Base-by-base conservation (phyloP, 1,139 yeast species). In the Suhomyces chickasaworum region DNA sequence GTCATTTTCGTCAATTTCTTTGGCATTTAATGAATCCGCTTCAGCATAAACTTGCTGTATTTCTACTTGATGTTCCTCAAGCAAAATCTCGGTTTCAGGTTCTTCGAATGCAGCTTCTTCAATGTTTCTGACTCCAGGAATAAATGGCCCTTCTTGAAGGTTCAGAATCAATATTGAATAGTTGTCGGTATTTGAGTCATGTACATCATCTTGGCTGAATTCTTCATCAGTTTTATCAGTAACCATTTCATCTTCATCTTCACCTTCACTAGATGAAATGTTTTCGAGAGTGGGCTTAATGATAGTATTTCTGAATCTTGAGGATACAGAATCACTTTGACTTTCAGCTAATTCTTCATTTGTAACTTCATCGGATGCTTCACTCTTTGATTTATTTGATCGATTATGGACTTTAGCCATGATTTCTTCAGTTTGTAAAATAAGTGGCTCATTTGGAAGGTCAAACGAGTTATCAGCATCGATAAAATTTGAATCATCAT, bases 401-500 rank as follows among this genome's bases (percentile, higher is more conserved):
- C 3, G 15, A 9, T 27, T 5, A 12, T 9, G 7, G 12, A 29
- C 10, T 15, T 29, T 13, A n/a, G 32, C 4, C 23, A n/a, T 32
- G 23, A 39, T 12, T 7, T 39, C 42, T n/a, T 32, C 42, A 13
- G 35, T 39, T 33, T 33, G 35, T 16, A 41, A 41, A 8, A 29
- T 41, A n/a, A 41, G 23, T 20, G 44, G 44, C 13, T 41, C 44
- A 12, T n/a, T 20, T 4, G 35, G 44, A 7, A 41, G 35, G 16
- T 41, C 44, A 30, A 34, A 35, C 3, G 44, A 35, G 4, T 15
- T 23, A 20, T 35, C 34, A 21, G 44, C 44, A 29, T 41, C 44
- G 7, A 23, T 13, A 27, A 32, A 39, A 13, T 29, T 31, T 10
- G 18, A 18, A 4, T 16, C 39, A 23, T 22, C 33, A 12, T 29